Base-by-base conservation (phyloP, 768 basidiomycete species). In the Boletus rufocinnamomeus region DNA sequence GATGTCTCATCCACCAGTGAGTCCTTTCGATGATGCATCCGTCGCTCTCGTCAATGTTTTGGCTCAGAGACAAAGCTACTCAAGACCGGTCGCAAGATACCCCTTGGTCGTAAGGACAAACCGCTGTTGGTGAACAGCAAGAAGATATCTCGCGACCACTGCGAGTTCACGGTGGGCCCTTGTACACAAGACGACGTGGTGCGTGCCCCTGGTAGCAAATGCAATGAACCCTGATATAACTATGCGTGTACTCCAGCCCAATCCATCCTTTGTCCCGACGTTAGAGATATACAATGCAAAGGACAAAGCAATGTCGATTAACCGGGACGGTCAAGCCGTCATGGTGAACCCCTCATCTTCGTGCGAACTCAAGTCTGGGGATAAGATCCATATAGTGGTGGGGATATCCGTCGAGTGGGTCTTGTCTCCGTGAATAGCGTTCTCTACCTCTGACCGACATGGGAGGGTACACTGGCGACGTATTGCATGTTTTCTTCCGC, bases 81-180 rank as follows among this genome's bases (percentile, higher is more conserved):
- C 45, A 89, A 87, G 68, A 77, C 87, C 2, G 81, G 81, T 17
- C 78, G 71, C 38, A 75, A 75, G 14, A 85, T 89, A 56, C 38
- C 64, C 0, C 62, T 91, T 1, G 88, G 88, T 17, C 77, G 90
- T 43, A 87, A 82, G 70, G 82, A 78, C 1, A 71, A 72, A 44
- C 75, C 76, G 0, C 73, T 92, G 2, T 30, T 77, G 5, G 72
- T 91, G 47, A 80, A 80, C 58, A 79, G 77, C 73, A 85, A 84
- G 66, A 86, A 83, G 67, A 78, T 93, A 47, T 91, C 89, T 0
- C 77, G 79, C 30, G 74, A 82, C 23, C 85, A 89, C 61, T 84
- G 82, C 49, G 71, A 77, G 49, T 81, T 92, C 55, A 72, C 74
- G 6, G 84, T 91, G 4, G 85, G 79, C 2, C 60, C 73, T 4